Evolutionary conservation across 1,284 basidiomycete species (phyloP), one percentile per base, ranked within the genome.

Genomic region (Ustilago trichophora): DNA sequence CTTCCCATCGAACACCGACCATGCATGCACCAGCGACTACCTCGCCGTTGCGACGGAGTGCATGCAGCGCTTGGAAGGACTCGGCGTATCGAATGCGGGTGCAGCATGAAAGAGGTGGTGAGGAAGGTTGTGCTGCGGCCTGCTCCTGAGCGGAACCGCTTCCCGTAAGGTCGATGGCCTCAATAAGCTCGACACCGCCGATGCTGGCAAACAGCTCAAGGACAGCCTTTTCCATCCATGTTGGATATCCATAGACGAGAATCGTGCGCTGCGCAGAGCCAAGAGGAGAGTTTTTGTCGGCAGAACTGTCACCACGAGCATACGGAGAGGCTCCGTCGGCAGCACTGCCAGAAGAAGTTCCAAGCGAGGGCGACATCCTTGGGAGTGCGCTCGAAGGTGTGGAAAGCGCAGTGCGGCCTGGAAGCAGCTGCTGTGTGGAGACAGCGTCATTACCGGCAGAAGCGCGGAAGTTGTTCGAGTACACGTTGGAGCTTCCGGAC

Each of bases 1-100:
- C 67, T 27, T 74, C 69, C 74, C 74, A 76, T 18, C 74, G 63
- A 32, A 72, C 74, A 18, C 74, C 72, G 13, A 76, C 53, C 47
- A 76, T 63, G 38, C 69, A 72, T 2, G 69, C 59, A 10, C 70
- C 66, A 8, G 72, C 72, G 10, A 76, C 47, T 4, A 67, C 42
- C 40, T 72, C 63, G 35, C 74, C 74, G 35, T 57, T 72, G 32
- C 70, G 65, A 25, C 63, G 69, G 15, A 76, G 50, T 8, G 74
- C 74, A 11, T 71, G 66, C 41, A 76, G 50, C 13, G 74, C 74
- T 50, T 74, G 74, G 35, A 67, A 65, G 3, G 72, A 59, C 33
- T 63, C 72, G 9, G 24, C 25, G 43, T 68, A 76, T 27, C 59
- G 55, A 9, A 76, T 46, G 5, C 74, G 68, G 8, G 63, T 57